A percentile compares a stretch with the other conserved stretches of the same genome.
Evolutionary conservation across 2,329 filamentous ascomycete genomes (phyloP).

Genomic region (Exophiala sp.): DNA sequence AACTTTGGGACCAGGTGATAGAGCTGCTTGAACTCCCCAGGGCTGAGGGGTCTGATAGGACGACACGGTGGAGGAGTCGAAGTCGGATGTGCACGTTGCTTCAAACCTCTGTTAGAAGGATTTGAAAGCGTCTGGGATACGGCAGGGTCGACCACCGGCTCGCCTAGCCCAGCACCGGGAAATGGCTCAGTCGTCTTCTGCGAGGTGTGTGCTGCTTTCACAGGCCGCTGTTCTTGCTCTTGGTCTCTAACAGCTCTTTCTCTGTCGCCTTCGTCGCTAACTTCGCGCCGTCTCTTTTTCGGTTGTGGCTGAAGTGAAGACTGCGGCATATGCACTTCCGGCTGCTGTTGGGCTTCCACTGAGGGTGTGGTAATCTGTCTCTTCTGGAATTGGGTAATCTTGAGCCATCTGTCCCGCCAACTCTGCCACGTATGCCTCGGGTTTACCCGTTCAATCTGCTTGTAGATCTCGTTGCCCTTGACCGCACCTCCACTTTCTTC

Average conservation of each 20-base stretch:
- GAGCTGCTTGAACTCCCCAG: constrained; percentile 15
- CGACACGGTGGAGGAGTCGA: neutral
- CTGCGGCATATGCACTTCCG: neutral
- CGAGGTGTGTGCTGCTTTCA: neutral
- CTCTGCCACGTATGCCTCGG: constrained; percentile 46
- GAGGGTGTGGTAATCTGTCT: constrained; percentile 10
- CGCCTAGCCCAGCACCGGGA: too few relatives aligned
- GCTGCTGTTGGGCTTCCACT: neutral
- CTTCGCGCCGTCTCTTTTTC: constrained; percentile 6
- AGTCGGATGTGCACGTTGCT: neutral
- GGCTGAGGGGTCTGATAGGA: neutral
- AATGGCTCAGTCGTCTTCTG: too few relatives aligned
- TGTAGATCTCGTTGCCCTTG: constrained; percentile 42
- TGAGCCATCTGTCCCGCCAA: constrained; percentile 45
- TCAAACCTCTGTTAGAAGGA: neutral
- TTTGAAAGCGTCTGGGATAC: neutral
- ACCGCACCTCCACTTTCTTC: constrained; percentile 32
- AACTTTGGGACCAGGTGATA: constrained; percentile 28
- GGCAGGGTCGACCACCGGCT: too few relatives aligned
- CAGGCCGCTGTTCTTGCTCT: neutral
- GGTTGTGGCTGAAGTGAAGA: neutral
- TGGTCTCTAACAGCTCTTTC: neutral
- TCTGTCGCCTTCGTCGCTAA: constrained; percentile 7
- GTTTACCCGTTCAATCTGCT: constrained; percentile 36
- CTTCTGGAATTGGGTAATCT: constrained; percentile 30